phyloP scores from a whole-genome alignment of 225 moss, liverwort and hornwort genomes.

The Neckera pumila region DNA sequence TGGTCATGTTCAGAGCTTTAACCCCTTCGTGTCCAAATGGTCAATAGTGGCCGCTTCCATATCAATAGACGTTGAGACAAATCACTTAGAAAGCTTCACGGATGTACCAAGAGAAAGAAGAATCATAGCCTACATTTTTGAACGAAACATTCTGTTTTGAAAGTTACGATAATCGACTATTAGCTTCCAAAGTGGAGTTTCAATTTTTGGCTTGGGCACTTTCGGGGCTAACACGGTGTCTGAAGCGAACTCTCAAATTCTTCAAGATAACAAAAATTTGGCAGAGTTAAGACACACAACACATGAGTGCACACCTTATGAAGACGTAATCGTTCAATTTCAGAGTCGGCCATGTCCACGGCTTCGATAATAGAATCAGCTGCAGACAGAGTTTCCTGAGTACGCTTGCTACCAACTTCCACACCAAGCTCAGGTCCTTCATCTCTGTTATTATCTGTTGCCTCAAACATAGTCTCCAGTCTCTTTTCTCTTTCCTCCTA shows the following conservation, averaged over 20 bases:
- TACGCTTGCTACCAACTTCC: slow-evolving; percentile 68
- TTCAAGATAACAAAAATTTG: not conserved
- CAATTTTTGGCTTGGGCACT: not conserved
- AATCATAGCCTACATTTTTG: not conserved
- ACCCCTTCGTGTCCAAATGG: not conserved
- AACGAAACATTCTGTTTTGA: too few species aligned
- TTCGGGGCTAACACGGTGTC: not conserved
- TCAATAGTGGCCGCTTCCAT: not conserved
- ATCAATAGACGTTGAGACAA: not conserved
- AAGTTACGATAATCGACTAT: not conserved
- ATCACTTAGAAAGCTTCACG: not conserved
- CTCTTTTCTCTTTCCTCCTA: slow-evolving; percentile 98
- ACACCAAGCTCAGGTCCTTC: slow-evolving; percentile 32
- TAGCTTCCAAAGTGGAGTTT: not conserved
- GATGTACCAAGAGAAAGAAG: not conserved
- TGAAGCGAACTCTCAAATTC: not conserved
- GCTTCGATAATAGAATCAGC: slow-evolving; percentile 96
- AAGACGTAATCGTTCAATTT: slow-evolving; percentile 50
- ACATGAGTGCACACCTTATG: slow-evolving; percentile 44
- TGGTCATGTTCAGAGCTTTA: not conserved
- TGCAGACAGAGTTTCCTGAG: slow-evolving; percentile 71
- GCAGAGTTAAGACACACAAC: not conserved
- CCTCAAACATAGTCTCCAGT: slow-evolving; percentile 90
- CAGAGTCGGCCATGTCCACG: slow-evolving; percentile 87
- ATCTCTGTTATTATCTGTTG: slow-evolving; percentile 52